These are phyloP conservation scores for Prunus fruticosa DNA, from an alignment of 306 rosid genomes.

Conservation along the genomic window DNA sequence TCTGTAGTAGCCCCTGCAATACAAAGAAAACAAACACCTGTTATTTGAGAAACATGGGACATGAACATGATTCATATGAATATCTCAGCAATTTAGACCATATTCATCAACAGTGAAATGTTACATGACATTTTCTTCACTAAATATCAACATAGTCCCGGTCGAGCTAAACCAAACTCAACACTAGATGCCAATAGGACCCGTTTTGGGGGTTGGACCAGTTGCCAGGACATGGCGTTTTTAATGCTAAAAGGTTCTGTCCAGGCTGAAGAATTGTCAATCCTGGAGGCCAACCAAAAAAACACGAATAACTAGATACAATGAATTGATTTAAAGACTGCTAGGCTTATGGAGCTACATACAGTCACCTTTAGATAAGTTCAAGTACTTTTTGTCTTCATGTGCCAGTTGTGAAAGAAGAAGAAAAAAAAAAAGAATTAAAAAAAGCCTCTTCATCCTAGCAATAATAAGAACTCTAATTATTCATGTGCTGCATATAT, in stretches of 20 bases:
- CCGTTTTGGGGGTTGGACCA: background rate
- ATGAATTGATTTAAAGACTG: background rate
- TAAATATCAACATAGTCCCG: background rate
- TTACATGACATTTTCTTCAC: background rate
- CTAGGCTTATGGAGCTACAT: background rate
- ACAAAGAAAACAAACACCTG: constrained; percentile 7
- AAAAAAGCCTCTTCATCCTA: no score
- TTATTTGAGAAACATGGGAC: constrained; percentile 13
- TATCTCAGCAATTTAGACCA: background rate
- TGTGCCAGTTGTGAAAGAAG: background rate
- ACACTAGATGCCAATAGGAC: background rate
- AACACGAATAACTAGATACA: background rate
- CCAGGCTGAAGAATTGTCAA: background rate
- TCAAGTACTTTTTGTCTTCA: background rate
- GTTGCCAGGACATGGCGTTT: background rate
- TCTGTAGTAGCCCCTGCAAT: constrained; percentile 78
- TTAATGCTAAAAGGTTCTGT: background rate
- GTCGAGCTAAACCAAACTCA: background rate
- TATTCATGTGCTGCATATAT: no score
- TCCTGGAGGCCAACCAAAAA: background rate
- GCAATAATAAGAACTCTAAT: background rate
- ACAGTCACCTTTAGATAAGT: background rate
- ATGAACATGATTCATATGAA: no score
- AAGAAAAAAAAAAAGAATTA: background rate
- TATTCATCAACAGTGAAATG: background rate